These are phyloP conservation scores for Solanum sparsipilum DNA, from an alignment of 257 asterid species.

Conservation along the genomic window DNA sequence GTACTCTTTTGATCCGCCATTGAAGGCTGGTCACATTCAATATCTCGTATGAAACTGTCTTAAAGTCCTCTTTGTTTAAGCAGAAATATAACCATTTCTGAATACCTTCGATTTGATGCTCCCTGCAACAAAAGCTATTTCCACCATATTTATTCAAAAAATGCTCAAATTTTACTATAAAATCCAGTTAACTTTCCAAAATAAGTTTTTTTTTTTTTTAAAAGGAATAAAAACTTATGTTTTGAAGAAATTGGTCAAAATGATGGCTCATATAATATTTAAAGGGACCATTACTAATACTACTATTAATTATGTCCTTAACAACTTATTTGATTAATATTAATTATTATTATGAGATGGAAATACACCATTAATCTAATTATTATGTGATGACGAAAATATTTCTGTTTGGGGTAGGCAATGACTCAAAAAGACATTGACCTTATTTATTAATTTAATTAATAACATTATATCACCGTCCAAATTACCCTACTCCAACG, in stretches of 20 bases:
- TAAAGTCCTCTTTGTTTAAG: no score
- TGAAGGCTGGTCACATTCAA: no score
- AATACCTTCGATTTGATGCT: no score
- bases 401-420: conserved; percentile 21
- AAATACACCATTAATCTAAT: not conserved
- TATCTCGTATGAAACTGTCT: accelerated
- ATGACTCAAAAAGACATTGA: conserved; percentile 22
- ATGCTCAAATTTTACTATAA: not conserved
- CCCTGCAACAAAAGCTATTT: not conserved
- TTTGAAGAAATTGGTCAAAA: not conserved
- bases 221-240: not conserved
- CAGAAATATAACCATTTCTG: not conserved
- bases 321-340: not conserved
- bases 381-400: not conserved
- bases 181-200: not conserved
- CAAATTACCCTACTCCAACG: conserved; percentile 24
- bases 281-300: not conserved
- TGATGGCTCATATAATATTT: not conserved
- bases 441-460: conserved; percentile 9
- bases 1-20: no score
- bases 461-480: conserved; percentile 31
- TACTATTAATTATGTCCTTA: not conserved
- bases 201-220: no score
- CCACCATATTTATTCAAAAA: no score
- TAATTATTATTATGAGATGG: not conserved